Conservation (phyloP, 139 green algal genomes). For the Chlorella sp. region DNA sequence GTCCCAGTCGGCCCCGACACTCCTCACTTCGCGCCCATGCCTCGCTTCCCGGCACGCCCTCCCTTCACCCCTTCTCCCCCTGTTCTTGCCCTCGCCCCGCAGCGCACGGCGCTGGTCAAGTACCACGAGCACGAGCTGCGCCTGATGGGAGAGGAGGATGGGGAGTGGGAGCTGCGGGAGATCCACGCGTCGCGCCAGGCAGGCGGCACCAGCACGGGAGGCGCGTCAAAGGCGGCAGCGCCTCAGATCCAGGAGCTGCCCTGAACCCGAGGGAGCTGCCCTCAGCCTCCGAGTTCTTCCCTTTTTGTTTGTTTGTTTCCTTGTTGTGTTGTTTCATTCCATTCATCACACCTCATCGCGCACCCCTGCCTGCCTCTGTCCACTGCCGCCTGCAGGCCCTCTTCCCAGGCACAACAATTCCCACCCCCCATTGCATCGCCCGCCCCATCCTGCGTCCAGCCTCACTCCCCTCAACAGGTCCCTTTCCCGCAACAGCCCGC, state of each 20-base stretch:
- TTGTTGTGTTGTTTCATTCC: no score
- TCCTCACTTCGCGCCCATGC: background rate
- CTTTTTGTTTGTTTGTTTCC: background rate
- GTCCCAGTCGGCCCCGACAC: background rate
- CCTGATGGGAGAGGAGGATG: conserved; percentile 67
- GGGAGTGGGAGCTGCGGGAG: conserved; percentile 69
- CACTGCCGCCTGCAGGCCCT: background rate
- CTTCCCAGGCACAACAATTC: background rate
- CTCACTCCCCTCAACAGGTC: no score
- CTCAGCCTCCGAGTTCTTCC: background rate
- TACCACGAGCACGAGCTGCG: conserved; percentile 75
- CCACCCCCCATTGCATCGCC: background rate
- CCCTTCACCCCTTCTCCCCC: background rate
- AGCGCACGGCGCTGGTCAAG: conserved; percentile 65
- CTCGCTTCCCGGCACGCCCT: no score
- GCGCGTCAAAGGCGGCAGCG: no score
- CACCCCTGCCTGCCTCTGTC: background rate
- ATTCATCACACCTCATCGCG: no score
- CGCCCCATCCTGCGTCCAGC: no score
- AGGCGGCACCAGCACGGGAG: background rate
- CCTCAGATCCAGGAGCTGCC: background rate
- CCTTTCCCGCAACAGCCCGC: no score
- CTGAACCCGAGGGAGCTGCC: no score
- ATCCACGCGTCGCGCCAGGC: conserved; percentile 41
- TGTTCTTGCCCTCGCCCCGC: background rate